Evolutionary conservation across 2,329 filamentous ascomycete genomes (phyloP).

Genomic region (Talaromyces marneffei): DNA sequence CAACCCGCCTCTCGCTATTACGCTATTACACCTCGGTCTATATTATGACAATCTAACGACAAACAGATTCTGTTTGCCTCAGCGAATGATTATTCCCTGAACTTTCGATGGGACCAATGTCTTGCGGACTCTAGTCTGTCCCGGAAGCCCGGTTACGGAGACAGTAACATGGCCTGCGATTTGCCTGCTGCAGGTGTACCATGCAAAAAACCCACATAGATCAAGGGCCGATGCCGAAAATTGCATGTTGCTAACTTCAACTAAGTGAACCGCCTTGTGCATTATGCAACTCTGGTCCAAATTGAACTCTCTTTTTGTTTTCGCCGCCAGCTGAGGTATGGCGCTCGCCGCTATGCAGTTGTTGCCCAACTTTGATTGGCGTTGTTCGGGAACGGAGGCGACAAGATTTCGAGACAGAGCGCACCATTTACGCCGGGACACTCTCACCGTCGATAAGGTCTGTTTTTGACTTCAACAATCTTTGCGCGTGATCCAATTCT

Average conservation of each 20-base stretch:
- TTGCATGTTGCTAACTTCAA: neutral
- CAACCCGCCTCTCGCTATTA: neutral
- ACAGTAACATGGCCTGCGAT: neutral
- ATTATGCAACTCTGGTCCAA: neutral
- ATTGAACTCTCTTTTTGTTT: neutral
- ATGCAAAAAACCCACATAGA: neutral
- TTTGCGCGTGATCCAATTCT: neutral
- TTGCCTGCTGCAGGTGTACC: slow-evolving; percentile 3
- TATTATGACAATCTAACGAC: neutral
- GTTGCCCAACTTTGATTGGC: slow-evolving; percentile 2
- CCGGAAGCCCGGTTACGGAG: slow-evolving; percentile 1
- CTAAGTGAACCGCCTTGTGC: neutral
- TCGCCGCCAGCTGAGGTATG: slow-evolving; percentile 10
- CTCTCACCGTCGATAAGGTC: neutral
- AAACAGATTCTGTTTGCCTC: neutral
- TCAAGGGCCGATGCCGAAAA: neutral
- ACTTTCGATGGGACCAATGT: neutral
- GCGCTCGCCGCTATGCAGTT: neutral
- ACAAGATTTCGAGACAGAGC: neutral
- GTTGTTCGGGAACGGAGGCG: neutral
- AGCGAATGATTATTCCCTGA: neutral
- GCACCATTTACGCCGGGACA: neutral
- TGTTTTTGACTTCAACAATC: neutral
- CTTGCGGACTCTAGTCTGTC: slow-evolving; percentile 1
- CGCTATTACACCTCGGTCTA: neutral